Base-by-base conservation (phyloP, 2,329 filamentous ascomycete genomes). In the Pestalotiopsis sp. region DNA sequence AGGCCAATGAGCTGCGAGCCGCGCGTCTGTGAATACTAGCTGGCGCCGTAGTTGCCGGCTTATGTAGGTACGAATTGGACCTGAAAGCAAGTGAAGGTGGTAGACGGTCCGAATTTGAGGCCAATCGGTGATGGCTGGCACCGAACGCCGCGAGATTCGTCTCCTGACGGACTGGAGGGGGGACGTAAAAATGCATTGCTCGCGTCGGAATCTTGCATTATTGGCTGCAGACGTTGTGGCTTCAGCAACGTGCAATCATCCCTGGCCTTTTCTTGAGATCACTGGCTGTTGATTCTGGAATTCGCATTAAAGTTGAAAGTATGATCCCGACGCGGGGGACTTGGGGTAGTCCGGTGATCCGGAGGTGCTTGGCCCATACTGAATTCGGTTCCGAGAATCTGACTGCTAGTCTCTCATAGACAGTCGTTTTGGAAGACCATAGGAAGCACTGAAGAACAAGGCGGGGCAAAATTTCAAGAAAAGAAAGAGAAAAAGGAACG, bases 311-410 rank as follows among this genome's bases (percentile, higher is more conserved):
- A 36, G 67, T 67, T 64, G 68, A 69, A 41, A 60, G 14, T 36
- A 36, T 57, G 14, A 36, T 9, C 25, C 23, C 45, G 64, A 56
- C 27, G 36, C 52, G 41, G 64, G 64, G 49, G 31, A 25, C 14
- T 66, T 66, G 64, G 64, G 64, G 64, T 60, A 66, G 64, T 66
- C 64, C 64, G 64, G 31, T 3, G 12, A 31, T 36, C 31, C 31
- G 31, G 31, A 9, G 31, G 31, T 36, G 31, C 31, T 36, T 36
- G 7, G 31, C 31, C 31, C 6, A 36, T 9, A 52, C 17, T n/a
- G 45, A n/a, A 52, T n/a, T 52, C 45, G 45, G 45, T 23, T 52
- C 45, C 45, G 45, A 52, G 20, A 9, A 20, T 52, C 45, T 52
- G 45, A 52, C 45, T 9, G 45, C 45, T n/a, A 52, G 45, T 20